phyloP scores from a whole-genome alignment of 257 asterid species.

The Solanum okadae region DNA sequence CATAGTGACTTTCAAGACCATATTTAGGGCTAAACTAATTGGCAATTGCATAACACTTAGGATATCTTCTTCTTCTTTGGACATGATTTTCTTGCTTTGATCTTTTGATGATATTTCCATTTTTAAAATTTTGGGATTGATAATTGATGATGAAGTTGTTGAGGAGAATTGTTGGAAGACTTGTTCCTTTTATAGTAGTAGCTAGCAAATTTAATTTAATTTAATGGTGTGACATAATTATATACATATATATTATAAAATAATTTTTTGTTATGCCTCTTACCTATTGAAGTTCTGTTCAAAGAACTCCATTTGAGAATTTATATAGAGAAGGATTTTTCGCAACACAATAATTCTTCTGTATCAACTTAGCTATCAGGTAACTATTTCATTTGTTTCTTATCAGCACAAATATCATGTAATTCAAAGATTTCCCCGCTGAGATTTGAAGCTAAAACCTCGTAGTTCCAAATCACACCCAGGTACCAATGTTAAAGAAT shows the following conservation, averaged over 20 bases:
- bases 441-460: background rate
- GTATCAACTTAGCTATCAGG: background rate
- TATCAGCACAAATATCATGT: background rate
- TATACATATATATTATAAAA: too few relatives aligned
- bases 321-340: too few relatives aligned
- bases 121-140: background rate
- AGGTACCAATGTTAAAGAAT: background rate
- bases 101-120: background rate
- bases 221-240: background rate
- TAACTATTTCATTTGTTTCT: background rate
- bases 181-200: background rate
- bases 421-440: background rate
- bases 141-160: background rate
- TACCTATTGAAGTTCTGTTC: background rate
- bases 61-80: background rate
- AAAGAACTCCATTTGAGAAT: background rate
- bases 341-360: background rate
- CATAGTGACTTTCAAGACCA: conserved; percentile 9
- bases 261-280: too few relatives aligned
- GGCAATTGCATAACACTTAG: background rate
- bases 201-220: background rate
- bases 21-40: background rate
- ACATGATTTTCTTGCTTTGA: background rate
- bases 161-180: background rate
- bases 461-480: fast-evolving